phyloP scores from a whole-genome alignment of 1,139 yeast species.

The Taphrina sp. region DNA sequence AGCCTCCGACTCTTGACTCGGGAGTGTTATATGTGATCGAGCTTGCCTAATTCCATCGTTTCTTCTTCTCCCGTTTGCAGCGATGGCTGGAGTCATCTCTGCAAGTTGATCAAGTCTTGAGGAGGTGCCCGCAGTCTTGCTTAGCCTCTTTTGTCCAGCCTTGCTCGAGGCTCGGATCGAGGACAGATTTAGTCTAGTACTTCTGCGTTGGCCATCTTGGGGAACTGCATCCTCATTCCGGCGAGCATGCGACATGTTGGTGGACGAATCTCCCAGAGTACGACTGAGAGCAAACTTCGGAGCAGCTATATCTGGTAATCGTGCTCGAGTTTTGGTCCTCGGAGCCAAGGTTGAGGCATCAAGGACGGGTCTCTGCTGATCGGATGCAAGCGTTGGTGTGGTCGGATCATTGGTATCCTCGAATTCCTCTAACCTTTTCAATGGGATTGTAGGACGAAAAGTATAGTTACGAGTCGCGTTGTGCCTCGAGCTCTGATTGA shows the following conservation, averaged over 20 bases:
- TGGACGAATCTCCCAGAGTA: slow-evolving; percentile 2
- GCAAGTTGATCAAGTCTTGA: too few species aligned
- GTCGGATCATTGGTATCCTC: slow-evolving; percentile 15
- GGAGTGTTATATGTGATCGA: background rate
- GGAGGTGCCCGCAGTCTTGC: background rate
- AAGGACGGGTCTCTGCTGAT: slow-evolving; percentile 15
- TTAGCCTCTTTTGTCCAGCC: background rate
- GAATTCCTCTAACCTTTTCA: slow-evolving; percentile 9
- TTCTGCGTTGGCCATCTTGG: slow-evolving; percentile 15
- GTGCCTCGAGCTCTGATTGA: slow-evolving; percentile 3
- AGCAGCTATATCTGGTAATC: slow-evolving; percentile 13
- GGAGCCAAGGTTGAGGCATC: slow-evolving; percentile 18
- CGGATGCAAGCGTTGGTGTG: slow-evolving; percentile 14
- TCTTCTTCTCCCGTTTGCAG: too few species aligned
- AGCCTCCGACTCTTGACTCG: slow-evolving; percentile 49
- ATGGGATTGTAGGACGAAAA: slow-evolving; percentile 18
- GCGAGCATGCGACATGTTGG: background rate
- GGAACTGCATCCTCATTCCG: too few species aligned
- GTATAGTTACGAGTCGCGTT: background rate
- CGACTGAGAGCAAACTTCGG: slow-evolving; percentile 22
- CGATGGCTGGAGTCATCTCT: too few species aligned
- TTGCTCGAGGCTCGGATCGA: slow-evolving; percentile 3
- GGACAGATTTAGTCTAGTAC: slow-evolving; percentile 9
- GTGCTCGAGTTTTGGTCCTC: slow-evolving; percentile 10
- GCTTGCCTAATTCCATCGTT: too few species aligned